Conservation (phyloP, 192 early-diverging fungal species). For the Ramicandelaber brevisporus region DNA sequence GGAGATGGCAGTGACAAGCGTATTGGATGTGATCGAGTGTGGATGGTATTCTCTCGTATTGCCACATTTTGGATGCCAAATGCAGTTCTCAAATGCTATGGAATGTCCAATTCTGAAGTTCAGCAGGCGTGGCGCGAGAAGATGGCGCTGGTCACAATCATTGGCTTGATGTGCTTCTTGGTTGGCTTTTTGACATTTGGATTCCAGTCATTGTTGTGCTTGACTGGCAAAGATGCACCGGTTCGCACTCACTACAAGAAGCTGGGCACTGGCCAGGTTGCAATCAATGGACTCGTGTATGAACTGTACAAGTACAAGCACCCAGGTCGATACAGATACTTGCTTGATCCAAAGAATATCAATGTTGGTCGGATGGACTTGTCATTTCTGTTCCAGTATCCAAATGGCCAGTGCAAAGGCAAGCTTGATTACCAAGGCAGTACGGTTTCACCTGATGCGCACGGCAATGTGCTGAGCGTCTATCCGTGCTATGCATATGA, state of each 20-base stretch:
- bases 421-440: constrained; percentile 12
- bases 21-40: too few relatives aligned
- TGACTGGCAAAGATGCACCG: constrained; percentile 12
- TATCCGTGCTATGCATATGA: constrained; percentile 47
- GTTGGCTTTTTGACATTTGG: constrained; percentile 79
- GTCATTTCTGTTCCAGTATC: constrained; percentile 52
- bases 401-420: constrained; percentile 36
- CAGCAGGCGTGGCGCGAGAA: constrained; percentile 82
- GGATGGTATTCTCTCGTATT: constrained; percentile 23
- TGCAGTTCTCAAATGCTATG: constrained; percentile 21
- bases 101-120: constrained; percentile 24
- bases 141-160: constrained; percentile 61
- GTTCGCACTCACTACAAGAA: constrained; percentile 19
- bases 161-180: constrained; percentile 33
- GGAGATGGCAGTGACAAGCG: too few relatives aligned
- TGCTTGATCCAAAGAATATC: constrained; percentile 18
- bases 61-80: constrained; percentile 28
- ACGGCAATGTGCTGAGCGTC: constrained; percentile 22
- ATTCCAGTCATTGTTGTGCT: constrained; percentile 33
- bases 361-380: constrained; percentile 41
- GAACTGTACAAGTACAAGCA: constrained; percentile 31
- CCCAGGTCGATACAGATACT: too few relatives aligned
- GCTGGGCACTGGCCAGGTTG: constrained; percentile 21
- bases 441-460: constrained; percentile 3
- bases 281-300: constrained; percentile 35